Conservation (phyloP, 148 eudicot species). For the Camellia sinensis region DNA sequence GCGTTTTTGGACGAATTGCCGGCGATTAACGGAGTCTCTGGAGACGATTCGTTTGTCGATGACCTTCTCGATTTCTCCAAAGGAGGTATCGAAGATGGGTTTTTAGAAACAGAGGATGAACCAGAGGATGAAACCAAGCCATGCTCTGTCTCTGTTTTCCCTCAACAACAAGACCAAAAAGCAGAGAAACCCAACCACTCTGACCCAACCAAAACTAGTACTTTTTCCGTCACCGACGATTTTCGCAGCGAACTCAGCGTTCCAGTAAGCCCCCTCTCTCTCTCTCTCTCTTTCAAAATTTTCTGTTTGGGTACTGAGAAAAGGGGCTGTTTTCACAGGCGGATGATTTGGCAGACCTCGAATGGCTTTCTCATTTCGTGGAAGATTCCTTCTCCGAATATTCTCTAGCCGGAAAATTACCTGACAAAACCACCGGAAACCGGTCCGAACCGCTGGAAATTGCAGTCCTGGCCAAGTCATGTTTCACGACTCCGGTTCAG, state of each 20-base stretch:
- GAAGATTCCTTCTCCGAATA: slow-evolving; percentile 31
- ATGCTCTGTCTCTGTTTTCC: slow-evolving; percentile 23
- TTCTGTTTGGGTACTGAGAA: background rate
- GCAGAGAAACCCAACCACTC: background rate
- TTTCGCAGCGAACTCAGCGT: slow-evolving; percentile 32
- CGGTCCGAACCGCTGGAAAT: slow-evolving; percentile 6
- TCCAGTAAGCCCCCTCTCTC: slow-evolving; percentile 31
- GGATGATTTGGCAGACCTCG: slow-evolving; percentile 37
- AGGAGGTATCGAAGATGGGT: slow-evolving; percentile 14
- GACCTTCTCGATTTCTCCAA: slow-evolving; percentile 46
- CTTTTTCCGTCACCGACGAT: slow-evolving; percentile 12
- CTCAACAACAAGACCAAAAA: background rate
- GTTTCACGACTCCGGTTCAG: slow-evolving; percentile 32
- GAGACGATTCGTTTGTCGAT: slow-evolving; percentile 51
- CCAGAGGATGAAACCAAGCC: background rate
- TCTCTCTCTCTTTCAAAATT: background rate
- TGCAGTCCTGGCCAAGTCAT: slow-evolving; percentile 4
- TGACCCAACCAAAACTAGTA: background rate
- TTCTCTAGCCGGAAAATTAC: slow-evolving; percentile 17
- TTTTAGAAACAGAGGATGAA: slow-evolving; percentile 12
- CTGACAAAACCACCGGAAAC: slow-evolving; percentile 5
- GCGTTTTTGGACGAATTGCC: slow-evolving; percentile 14
- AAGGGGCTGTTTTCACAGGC: slow-evolving; percentile 15
- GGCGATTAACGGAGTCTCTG: slow-evolving; percentile 17
- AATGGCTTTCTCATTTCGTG: slow-evolving; percentile 40